Evolutionary conservation across 768 basidiomycete genomes (phyloP).

Genomic region (Sarcomyxa edulis): DNA sequence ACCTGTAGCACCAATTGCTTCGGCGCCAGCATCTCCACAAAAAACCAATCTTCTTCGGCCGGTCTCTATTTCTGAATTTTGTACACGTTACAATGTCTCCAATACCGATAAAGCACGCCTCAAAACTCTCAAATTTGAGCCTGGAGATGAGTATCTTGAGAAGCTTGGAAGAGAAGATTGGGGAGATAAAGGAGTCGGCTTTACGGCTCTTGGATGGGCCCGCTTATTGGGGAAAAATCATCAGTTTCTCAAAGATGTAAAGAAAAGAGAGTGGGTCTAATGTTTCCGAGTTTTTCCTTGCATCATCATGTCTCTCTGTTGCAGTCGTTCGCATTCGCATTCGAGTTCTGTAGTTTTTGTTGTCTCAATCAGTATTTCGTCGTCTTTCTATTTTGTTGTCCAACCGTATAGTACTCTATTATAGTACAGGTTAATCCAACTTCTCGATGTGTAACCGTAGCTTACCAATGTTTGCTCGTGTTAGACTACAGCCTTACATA

Average conservation of each 20-base stretch:
- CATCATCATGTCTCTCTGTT: too few species aligned
- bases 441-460: too few species aligned
- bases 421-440: neutral
- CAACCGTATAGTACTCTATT: too few species aligned
- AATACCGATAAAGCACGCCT: neutral
- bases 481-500: too few species aligned
- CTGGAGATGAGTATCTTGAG: conserved; percentile 1
- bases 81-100: neutral
- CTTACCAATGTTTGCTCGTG: too few species aligned
- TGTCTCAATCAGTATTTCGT: neutral
- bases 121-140: neutral
- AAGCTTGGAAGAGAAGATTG: neutral
- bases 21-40: too few species aligned
- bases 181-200: neutral
- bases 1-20: too few species aligned
- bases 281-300: neutral
- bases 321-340: too few species aligned
- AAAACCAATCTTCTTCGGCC: conserved; percentile 1
- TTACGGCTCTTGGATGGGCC: neutral
- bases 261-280: neutral
- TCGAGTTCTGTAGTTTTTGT: too few species aligned
- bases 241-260: conserved; percentile 1
- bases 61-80: neutral
- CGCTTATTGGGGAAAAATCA: neutral
- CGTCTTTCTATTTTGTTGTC: neutral